Conservation (phyloP, 495 filamentous ascomycete species). For the Immersiella caudata region DNA sequence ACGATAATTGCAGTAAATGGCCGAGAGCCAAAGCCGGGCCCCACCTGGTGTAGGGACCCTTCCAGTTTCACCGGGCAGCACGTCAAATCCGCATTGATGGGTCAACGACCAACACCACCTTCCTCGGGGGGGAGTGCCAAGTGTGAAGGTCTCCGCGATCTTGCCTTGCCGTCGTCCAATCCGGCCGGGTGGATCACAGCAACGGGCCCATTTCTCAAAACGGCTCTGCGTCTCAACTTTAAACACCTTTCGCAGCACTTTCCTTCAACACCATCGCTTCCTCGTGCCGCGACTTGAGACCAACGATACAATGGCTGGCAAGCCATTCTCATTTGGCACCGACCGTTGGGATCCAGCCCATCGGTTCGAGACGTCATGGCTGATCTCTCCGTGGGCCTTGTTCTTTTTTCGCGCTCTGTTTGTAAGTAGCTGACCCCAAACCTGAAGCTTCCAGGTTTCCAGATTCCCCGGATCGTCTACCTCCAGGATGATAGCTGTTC, state of each 20-base stretch:
- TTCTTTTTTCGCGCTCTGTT: slow-evolving; percentile 61
- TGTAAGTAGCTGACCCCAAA: slow-evolving; percentile 35
- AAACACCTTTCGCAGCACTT: background rate
- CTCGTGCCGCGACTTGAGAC: slow-evolving; percentile 10
- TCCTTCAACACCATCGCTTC: slow-evolving; percentile 3
- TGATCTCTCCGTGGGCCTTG: slow-evolving; percentile 65
- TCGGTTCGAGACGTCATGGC: slow-evolving; percentile 76
- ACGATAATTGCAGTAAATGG: too few relatives aligned
- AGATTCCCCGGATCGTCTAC: background rate
- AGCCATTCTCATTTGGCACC: slow-evolving; percentile 44
- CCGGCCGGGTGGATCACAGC: background rate
- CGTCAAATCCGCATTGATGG: background rate
- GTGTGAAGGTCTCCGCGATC: background rate
- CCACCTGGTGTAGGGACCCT: background rate
- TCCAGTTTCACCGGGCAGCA: background rate
- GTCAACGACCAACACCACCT: background rate
- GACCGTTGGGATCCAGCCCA: slow-evolving; percentile 60
- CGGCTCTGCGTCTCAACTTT: background rate
- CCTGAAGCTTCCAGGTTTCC: background rate
- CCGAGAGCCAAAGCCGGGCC: too few relatives aligned
- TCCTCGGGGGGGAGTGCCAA: background rate
- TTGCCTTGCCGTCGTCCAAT: background rate
- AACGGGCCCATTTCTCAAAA: background rate
- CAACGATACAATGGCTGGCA: slow-evolving; percentile 19
- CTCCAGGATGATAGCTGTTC: background rate